Conservation (phyloP, 805 yeast genomes). For the Candida nemodendra region DNA sequence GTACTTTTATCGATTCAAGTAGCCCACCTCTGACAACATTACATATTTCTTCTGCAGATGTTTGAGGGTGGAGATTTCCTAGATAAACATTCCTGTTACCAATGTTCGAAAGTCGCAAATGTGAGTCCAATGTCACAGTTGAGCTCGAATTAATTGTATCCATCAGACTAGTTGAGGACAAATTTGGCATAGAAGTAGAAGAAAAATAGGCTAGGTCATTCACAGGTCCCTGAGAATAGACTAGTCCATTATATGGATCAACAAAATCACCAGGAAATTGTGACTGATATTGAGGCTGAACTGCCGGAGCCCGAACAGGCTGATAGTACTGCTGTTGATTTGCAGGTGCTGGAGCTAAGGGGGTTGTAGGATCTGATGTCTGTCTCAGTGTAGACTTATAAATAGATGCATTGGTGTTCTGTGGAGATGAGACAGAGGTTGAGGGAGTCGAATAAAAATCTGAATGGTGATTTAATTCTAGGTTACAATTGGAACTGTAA, state of each 20-base stretch:
- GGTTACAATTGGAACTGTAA: conserved; percentile 3
- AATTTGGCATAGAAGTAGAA: conserved; percentile 6
- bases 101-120: conserved; percentile 10
- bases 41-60: conserved; percentile 71
- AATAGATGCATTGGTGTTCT: conserved; percentile 10
- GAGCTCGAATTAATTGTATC: background rate
- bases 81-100: conserved; percentile 70
- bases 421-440: conserved; percentile 27
- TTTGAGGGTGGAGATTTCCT: conserved; percentile 62
- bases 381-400: conserved; percentile 9
- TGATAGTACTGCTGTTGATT: conserved; percentile 2
- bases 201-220: conserved; percentile 6
- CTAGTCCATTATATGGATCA: conserved; percentile 12
- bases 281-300: conserved; percentile 5
- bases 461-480: conserved; percentile 7
- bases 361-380: conserved; percentile 5
- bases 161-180: background rate
- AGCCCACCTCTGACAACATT: conserved; percentile 78
- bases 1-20: conserved; percentile 54
- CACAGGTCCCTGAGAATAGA: conserved; percentile 8
- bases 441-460: conserved; percentile 28
- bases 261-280: conserved; percentile 6
- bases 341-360: background rate
- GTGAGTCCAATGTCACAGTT: background rate
- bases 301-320: conserved; percentile 6